Base-by-base conservation (phyloP, 2,329 filamentous ascomycete species). In the Fusarium siculi region DNA sequence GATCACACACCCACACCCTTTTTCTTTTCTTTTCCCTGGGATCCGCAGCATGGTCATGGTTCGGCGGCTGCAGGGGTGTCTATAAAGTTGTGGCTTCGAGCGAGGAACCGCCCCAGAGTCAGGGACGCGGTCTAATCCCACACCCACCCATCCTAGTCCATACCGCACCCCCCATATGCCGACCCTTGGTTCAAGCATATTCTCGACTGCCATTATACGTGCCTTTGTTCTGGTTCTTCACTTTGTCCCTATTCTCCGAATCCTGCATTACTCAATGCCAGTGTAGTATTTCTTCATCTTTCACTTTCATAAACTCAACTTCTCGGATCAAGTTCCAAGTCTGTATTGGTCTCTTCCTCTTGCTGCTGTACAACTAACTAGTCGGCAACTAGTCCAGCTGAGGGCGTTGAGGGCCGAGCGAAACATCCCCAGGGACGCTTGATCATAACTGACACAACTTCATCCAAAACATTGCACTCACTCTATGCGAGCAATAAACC, bases 401-500 rank as follows among this genome's bases (percentile, higher is more conserved):
- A 72, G 54, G 68, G 68, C 25, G 75, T 71, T 66, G 65, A 76
- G 74, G 72, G 64, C 36, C 44, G 23, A 55, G 68, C 61, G 57
- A 75, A 74, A 77, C 74, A 74, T 67, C 39, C 42, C 40, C 40
- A 77, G 63, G 74, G 70, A 74, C 74, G 39, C 21, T 64, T 62
- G 42, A 57, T 66, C 60, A 72, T 59, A 77, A 66, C 65, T 63
- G 67, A 71, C 68, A 76, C 70, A 70, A 66, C 43, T 54, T 60
- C 69, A 50, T 70, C 61, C 68, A 59, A 76, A 70, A 74, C 66
- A 74, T 59, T 60, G 37, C 60, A 57, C 46, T 68, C 60, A 47
- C 46, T 73, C 57, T 74, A 78, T 78, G 76, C 72, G 72, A 77
- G 75, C 62, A 75, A 78, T 74, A 73, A 74, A 65, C 34, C 67